Base-by-base conservation (phyloP, 805 yeast species). In the Nakazawaea peltata region DNA sequence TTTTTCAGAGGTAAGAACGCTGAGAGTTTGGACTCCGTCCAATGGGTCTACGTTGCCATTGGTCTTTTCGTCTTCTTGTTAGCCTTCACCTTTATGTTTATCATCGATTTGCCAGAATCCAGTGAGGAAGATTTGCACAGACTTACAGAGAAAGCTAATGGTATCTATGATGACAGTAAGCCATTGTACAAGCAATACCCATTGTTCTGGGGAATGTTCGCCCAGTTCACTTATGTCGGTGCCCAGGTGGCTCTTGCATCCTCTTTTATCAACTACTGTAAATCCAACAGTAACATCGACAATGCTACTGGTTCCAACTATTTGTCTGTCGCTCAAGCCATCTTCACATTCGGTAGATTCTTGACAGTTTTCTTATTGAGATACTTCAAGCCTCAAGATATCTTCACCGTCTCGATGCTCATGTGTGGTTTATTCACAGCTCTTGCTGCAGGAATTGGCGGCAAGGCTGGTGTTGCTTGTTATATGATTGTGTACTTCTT, bases 191-290 rank as follows among this genome's bases (percentile, higher is more conserved):
- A 35, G 27, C 27, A 35, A 32, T 41, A 38, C 30, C 36, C 36
- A 7, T 39, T 41, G 22, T 39, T 36, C 28, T 41, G 44, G 44
- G 44, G 36, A 12, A 38, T 35, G 19, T 27, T 41, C 3, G 40
- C 42, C 9, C 44, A 41, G 28, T 41, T 41, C 26, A 34, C 32
- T 23, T 41, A 41, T 18, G 40, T 42, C 23, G 47, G 49, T 34
- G 43, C 34, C 22, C 43, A 40, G 31, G 39, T 40, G 11, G 37
- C 43, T 5, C 33, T 40, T n/a, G 43, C 43, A 13, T 40, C 43
- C 9, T 40, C 39, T 3, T 34, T 33, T 27, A 40, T 40, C 30
- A 40, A 38, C 34, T 40, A 40, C 25, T 23, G 34, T 21, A 23
- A 21, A 12, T 32, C 30, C 18, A 39, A 33, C 22, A 34, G 30